A percentile compares a stretch with the other conserved stretches of the same genome.
Evolutionary conservation across 23 red algal genomes (phyloP).

Genomic region (Gracilaria caudata): DNA sequence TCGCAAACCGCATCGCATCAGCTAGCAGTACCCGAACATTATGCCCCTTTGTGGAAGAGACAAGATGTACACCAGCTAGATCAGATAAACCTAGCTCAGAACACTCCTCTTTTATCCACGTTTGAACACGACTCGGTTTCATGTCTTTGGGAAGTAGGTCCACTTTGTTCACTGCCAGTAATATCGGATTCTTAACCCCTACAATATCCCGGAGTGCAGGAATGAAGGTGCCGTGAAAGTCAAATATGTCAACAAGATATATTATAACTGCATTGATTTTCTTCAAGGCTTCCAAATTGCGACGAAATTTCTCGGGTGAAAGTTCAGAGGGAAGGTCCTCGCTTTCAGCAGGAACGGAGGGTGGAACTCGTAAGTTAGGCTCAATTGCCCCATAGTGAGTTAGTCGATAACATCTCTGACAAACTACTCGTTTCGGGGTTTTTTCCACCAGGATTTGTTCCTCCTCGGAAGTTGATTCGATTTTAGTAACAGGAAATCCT

Average conservation of each 20-base stretch:
- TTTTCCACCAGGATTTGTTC: not conserved
- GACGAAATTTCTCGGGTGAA: conserved; percentile 75
- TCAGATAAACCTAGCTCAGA: conserved; percentile 50
- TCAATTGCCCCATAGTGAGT: conserved; percentile 73
- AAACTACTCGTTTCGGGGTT: conserved; percentile 33
- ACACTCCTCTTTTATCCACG: conserved; percentile 83
- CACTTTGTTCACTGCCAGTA: conserved; percentile 90
- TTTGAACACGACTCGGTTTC: conserved; percentile 65
- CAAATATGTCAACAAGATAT: conserved; percentile 96
- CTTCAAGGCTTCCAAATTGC: conserved; percentile 51
- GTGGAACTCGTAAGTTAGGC: conserved; percentile 40
- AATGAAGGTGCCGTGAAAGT: conserved; percentile 90
- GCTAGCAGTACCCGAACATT: conserved; percentile 70
- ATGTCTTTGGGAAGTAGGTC: conserved; percentile 86
- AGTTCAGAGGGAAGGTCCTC: conserved; percentile 28
- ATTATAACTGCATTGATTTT: conserved; percentile 72
- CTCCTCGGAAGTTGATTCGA: conserved; percentile 7
- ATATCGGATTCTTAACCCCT: conserved; percentile 64
- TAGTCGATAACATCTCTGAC: conserved; percentile 81
- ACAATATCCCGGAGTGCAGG: conserved; percentile 70
- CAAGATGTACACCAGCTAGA: conserved; percentile 71
- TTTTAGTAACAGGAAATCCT: not conserved
- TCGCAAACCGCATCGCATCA: conserved; percentile 56
- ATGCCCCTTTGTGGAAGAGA: conserved; percentile 70
- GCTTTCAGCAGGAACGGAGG: not conserved